Evolutionary conservation across 2,329 filamentous ascomycete genomes (phyloP).

Genomic region (Fusarium compactum): DNA sequence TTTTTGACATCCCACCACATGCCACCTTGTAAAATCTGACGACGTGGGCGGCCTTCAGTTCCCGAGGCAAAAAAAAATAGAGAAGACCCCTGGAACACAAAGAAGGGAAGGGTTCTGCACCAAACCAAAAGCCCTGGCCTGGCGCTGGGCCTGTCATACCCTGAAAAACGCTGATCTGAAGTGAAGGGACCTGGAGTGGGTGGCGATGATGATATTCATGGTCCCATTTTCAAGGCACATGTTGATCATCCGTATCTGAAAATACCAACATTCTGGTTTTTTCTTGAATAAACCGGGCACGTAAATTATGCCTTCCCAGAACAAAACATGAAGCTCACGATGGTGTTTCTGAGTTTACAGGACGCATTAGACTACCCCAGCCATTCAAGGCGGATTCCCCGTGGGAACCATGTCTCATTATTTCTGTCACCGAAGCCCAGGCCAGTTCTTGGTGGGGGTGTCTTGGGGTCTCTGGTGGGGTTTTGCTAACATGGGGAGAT

Average conservation of each 20-base stretch:
- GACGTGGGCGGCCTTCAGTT: constrained; percentile 24
- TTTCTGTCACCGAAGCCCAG: constrained; percentile 32
- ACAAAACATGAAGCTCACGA: constrained; percentile 20
- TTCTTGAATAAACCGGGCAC: neutral
- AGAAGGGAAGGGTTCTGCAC: constrained; percentile 20
- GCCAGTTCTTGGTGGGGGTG: constrained; percentile 39
- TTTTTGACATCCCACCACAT: constrained; percentile 29
- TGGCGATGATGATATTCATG: constrained; percentile 35
- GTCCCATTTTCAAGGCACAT: constrained; percentile 24
- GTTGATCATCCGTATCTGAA: constrained; percentile 11
- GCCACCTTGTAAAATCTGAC: constrained; percentile 18
- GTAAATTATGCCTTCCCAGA: neutral
- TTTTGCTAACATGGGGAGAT: constrained; percentile 30
- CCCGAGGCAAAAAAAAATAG: constrained; percentile 33
- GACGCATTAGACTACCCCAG: constrained; percentile 6
- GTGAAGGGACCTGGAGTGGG: constrained; percentile 23
- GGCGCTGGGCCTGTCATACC: constrained; percentile 25
- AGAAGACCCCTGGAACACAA: constrained; percentile 39
- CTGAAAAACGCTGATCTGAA: constrained; percentile 26
- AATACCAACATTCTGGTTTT: constrained; percentile 1
- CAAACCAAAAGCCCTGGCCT: neutral
- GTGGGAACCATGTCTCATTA: constrained; percentile 30
- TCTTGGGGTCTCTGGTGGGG: constrained; percentile 37
- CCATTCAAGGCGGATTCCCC: constrained; percentile 25
- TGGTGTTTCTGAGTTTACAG: constrained; percentile 6